Percentiles rank a stretch among this genome's conserved stretches.
Conservation (phyloP, 108 stramenopile species). For the Fragilaria crotonensis region DNA sequence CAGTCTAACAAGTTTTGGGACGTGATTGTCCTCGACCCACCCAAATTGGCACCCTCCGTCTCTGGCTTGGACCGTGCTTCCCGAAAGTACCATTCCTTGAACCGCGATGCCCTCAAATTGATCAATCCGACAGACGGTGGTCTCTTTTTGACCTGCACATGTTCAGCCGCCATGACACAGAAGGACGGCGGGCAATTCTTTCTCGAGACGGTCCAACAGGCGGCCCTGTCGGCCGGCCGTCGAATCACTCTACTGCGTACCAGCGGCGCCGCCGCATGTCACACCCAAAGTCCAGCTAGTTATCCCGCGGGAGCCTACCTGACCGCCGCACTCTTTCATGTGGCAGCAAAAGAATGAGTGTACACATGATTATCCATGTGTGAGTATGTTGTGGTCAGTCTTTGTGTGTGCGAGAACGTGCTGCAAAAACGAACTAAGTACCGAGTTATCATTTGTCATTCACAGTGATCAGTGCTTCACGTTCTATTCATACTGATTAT, state of each 20-base stretch:
- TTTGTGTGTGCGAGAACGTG: not conserved
- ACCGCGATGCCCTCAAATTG: constrained; percentile 83
- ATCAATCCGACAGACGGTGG: constrained; percentile 62
- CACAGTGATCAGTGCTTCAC: not conserved
- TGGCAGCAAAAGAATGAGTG: too few relatives aligned
- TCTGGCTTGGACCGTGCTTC: constrained; percentile 56
- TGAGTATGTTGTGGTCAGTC: not conserved
- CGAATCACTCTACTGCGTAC: constrained; percentile 55
- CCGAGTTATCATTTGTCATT: not conserved
- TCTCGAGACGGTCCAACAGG: constrained; percentile 62
- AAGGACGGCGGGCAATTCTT: constrained; percentile 82
- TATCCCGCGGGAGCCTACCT: constrained; percentile 77
- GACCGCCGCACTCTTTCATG: constrained; percentile 66
- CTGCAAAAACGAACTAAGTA: not conserved
- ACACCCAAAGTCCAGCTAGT: constrained; percentile 65
- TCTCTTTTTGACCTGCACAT: constrained; percentile 89
- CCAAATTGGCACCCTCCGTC: constrained; percentile 87
- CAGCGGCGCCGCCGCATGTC: constrained; percentile 74
- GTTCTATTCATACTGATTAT: constrained; percentile 10
- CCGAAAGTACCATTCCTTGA: constrained; percentile 84
- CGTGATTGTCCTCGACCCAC: constrained; percentile 87
- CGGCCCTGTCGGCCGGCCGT: constrained; percentile 56
- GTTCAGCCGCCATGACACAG: constrained; percentile 92
- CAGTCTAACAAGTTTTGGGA: constrained; percentile 52
- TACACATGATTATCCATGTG: too few relatives aligned